Evolutionary conservation across 768 basidiomycete species (phyloP).

Genomic region (Pulveroboletus sp.): DNA sequence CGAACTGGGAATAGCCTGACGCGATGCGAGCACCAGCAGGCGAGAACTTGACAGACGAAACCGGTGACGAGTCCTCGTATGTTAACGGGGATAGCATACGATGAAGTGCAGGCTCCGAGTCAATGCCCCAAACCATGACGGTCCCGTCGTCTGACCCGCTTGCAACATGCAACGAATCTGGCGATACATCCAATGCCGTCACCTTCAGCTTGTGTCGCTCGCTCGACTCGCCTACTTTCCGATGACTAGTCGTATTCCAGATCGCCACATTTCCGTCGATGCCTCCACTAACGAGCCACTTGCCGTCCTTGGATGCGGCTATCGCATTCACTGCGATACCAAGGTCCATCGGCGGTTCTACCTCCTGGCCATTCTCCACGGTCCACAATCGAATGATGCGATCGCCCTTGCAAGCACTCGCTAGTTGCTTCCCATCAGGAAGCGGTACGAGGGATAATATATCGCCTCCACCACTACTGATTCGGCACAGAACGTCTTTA

Average conservation of each 20-base stretch:
- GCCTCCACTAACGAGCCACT: slow-evolving; percentile 7
- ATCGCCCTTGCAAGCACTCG: neutral
- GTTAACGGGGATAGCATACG: too few species aligned
- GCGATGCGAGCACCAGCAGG: slow-evolving; percentile 11
- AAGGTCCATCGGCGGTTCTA: neutral
- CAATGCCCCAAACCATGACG: slow-evolving; percentile 1
- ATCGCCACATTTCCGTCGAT: slow-evolving; percentile 3
- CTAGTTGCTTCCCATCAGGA: neutral
- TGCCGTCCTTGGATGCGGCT: slow-evolving; percentile 7
- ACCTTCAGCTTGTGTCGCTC: neutral
- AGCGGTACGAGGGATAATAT: neutral
- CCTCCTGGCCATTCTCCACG: neutral
- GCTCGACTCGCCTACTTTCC: neutral
- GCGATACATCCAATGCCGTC: slow-evolving; percentile 9
- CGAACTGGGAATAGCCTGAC: neutral
- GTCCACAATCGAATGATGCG: neutral
- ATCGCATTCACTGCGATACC: neutral
- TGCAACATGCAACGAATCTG: slow-evolving; percentile 1
- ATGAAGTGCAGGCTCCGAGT: neutral
- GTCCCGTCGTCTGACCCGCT: slow-evolving; percentile 2
- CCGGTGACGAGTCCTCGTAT: neutral
- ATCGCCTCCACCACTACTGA: neutral
- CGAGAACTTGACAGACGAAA: slow-evolving; percentile 17
- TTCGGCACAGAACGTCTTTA: neutral
- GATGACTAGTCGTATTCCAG: neutral